Evolutionary conservation across 257 asterid genomes (phyloP).

Genomic region (Nyctanthes arbortristis): DNA sequence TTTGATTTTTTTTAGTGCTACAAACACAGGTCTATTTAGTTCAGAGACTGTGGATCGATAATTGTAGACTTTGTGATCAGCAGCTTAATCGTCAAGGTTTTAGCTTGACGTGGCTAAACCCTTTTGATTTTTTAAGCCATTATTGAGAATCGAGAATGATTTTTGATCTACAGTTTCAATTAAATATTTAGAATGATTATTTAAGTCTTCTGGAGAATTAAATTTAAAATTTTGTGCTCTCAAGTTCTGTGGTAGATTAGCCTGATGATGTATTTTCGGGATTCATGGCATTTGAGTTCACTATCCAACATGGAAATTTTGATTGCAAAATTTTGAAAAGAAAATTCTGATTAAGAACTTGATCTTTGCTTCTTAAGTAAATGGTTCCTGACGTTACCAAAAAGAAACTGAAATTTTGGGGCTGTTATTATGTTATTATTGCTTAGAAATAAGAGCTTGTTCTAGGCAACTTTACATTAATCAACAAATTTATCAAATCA

Average conservation of each 20-base stretch:
- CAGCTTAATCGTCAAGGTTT: constrained; percentile 13
- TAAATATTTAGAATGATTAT: background rate
- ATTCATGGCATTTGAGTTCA: background rate
- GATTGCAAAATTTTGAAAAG: background rate
- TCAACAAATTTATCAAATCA: too few species aligned
- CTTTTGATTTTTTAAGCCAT: background rate
- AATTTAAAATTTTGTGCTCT: background rate
- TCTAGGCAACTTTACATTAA: too few species aligned
- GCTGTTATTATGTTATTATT: background rate
- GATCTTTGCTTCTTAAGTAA: background rate
- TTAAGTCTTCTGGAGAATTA: background rate
- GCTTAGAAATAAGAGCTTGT: too few species aligned
- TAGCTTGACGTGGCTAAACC: constrained; percentile 5
- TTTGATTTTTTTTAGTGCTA: background rate
- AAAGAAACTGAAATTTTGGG: background rate
- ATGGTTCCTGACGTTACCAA: background rate
- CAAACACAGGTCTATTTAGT: background rate
- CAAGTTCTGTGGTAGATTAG: background rate
- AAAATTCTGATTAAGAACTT: background rate
- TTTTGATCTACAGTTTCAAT: background rate
- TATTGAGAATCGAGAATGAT: background rate
- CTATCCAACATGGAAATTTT: background rate
- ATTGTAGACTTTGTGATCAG: constrained; percentile 20
- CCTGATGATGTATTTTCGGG: background rate
- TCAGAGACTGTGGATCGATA: background rate